Evolutionary conservation across 192 early-diverging fungal species (phyloP).

Genomic region (Backusella mclennaniae): DNA sequence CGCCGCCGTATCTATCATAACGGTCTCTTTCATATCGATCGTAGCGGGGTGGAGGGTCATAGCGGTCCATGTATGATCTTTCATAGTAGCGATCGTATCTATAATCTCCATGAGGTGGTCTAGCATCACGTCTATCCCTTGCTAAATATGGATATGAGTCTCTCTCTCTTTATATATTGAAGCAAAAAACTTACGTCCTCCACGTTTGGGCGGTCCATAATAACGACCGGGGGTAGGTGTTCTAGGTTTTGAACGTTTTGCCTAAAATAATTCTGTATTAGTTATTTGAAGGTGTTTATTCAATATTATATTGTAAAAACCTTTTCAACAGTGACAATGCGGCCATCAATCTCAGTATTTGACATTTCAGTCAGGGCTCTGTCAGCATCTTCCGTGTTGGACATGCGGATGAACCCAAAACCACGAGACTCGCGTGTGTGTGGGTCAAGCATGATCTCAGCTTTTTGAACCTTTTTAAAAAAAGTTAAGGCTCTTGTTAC

Average conservation of each 20-base stretch:
- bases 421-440: conserved; percentile 82
- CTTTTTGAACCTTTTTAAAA: conserved; percentile 54
- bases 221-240: conserved; percentile 80
- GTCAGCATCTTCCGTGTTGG: conserved; percentile 61
- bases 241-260: conserved; percentile 62
- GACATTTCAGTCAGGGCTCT: conserved; percentile 64
- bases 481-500: background rate
- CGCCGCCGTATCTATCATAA: conserved; percentile 30
- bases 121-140: conserved; percentile 14
- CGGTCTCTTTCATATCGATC: conserved; percentile 33
- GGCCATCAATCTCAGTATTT: conserved; percentile 75
- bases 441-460: conserved; percentile 77
- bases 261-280: conserved; percentile 34
- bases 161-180: background rate
- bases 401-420: conserved; percentile 85
- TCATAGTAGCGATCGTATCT: conserved; percentile 44
- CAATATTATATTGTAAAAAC: conserved; percentile 19
- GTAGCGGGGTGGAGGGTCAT: conserved; percentile 23
- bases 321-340: conserved; percentile 76
- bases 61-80: conserved; percentile 22
- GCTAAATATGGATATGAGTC: background rate
- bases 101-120: conserved; percentile 27
- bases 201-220: conserved; percentile 69
- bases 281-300: background rate
- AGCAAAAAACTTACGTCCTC: conserved; percentile 28